phyloP scores from a whole-genome alignment of 345 rosid genomes.

The Eucalyptus regnans region DNA sequence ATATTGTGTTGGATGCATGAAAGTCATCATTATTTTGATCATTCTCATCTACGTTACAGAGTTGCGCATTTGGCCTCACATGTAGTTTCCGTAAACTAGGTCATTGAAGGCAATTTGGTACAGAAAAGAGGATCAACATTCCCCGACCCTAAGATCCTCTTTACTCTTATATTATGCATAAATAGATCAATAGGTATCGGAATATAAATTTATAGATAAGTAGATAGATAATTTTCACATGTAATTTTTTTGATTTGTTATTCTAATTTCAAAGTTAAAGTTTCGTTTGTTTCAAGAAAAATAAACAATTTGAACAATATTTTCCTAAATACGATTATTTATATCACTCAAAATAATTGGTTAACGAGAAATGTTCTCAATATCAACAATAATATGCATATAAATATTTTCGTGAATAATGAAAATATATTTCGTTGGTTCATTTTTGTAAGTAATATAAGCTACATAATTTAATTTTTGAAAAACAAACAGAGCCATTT shows the following conservation, averaged over 20 bases:
- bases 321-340: not conserved
- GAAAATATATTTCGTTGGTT: not conserved
- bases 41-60: not conserved
- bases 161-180: not conserved
- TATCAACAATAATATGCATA: not conserved
- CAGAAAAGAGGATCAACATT: not conserved
- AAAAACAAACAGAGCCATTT: rapidly evolving
- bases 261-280: not conserved
- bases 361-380: not conserved
- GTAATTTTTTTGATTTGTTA: not conserved
- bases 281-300: rapidly evolving
- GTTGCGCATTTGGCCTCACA: not conserved
- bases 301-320: not conserved
- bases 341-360: not conserved
- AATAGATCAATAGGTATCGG: not conserved
- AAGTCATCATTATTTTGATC: not conserved
- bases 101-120: not conserved
- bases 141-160: not conserved
- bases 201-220: not conserved
- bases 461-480: too few species aligned
- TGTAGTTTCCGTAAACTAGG: not conserved
- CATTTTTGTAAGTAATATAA: not conserved
- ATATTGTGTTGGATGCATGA: not conserved
- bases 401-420: not conserved
- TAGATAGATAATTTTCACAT: not conserved